phyloP scores from a whole-genome alignment of 371 early-diverging fungal genomes.

The Entomophthora muscae region DNA sequence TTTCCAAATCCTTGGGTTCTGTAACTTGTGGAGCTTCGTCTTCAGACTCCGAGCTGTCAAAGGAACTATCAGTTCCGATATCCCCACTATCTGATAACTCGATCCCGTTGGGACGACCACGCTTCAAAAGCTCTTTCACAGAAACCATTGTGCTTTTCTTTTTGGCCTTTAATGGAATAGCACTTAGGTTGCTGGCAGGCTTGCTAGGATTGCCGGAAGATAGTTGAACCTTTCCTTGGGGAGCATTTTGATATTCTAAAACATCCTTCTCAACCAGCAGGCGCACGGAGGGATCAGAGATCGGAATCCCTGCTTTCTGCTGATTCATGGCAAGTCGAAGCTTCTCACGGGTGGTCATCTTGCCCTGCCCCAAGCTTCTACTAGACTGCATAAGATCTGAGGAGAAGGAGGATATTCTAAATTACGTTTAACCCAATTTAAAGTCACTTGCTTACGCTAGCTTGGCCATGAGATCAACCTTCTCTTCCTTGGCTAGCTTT shows the following conservation, averaged over 20 bases:
- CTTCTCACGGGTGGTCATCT: slow-evolving; percentile 50
- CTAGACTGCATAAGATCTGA: slow-evolving; percentile 65
- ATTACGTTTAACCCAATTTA: not conserved
- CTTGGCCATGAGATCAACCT: slow-evolving; percentile 60
- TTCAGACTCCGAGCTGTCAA: slow-evolving; percentile 42
- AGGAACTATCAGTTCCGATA: slow-evolving; percentile 35
- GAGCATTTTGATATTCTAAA: slow-evolving; percentile 3
- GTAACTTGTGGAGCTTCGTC: slow-evolving; percentile 14
- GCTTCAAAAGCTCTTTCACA: slow-evolving; percentile 1
- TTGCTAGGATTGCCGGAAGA: not conserved
- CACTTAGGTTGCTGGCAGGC: not conserved
- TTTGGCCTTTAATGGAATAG: not conserved
- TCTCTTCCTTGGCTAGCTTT: slow-evolving; percentile 88
- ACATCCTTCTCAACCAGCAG: slow-evolving; percentile 21
- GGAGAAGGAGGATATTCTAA: slow-evolving; percentile 35
- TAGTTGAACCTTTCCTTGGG: slow-evolving; percentile 8
- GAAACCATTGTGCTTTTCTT: slow-evolving; percentile 13
- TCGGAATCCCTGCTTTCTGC: slow-evolving; percentile 40
- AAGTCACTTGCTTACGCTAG: slow-evolving; percentile 31
- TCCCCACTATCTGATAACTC: slow-evolving; percentile 13
- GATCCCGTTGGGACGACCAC: slow-evolving; percentile 6
- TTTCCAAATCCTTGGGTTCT: slow-evolving; percentile 17
- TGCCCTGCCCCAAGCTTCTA: slow-evolving; percentile 45
- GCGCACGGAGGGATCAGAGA: slow-evolving; percentile 27
- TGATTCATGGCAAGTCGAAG: slow-evolving; percentile 52